Evolutionary conservation across 2,329 filamentous ascomycete genomes (phyloP).

Genomic region (Neofusicoccum sp.): DNA sequence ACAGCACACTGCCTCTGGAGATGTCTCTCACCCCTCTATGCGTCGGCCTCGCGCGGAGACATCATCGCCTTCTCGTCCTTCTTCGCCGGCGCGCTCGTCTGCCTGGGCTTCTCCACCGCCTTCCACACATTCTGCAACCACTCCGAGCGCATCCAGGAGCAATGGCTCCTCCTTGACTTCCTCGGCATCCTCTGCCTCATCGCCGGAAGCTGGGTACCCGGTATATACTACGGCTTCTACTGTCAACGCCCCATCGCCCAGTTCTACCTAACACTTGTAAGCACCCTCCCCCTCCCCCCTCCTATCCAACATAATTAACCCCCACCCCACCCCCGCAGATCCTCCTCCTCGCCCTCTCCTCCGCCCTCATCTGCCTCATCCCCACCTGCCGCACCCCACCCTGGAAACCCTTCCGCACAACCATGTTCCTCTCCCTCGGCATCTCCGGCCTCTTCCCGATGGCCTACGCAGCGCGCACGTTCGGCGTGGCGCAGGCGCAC

Average conservation of each 20-base stretch:
- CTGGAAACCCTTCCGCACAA: slow-evolving; percentile 40
- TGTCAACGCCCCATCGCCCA: slow-evolving; percentile 34
- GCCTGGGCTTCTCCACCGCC: slow-evolving; percentile 56
- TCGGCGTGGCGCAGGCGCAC: slow-evolving; percentile 33
- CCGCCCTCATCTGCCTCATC: slow-evolving; percentile 40
- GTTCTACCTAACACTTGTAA: slow-evolving; percentile 39
- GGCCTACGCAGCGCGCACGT: slow-evolving; percentile 35
- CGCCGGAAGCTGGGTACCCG: slow-evolving; percentile 85
- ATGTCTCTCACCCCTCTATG: slow-evolving; percentile 29
- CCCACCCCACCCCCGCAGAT: background rate
- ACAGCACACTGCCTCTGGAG: slow-evolving; percentile 25
- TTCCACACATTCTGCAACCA: slow-evolving; percentile 88
- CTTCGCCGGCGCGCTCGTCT: slow-evolving; percentile 41
- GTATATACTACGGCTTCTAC: slow-evolving; percentile 60
- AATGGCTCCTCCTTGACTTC: slow-evolving; percentile 93
- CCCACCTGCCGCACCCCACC: slow-evolving; percentile 40
- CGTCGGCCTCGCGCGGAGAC: slow-evolving; percentile 35
- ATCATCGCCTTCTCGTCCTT: slow-evolving; percentile 37
- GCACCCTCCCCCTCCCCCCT: background rate
- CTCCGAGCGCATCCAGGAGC: slow-evolving; percentile 70
- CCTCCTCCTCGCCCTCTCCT: slow-evolving; percentile 24
- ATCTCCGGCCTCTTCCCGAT: slow-evolving; percentile 43
- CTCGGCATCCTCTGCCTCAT: slow-evolving; percentile 90
- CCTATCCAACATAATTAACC: slow-evolving; percentile 39
- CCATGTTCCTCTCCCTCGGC: slow-evolving; percentile 44